Percentiles rank a stretch among this genome's conserved stretches.
These are phyloP conservation scores for Pinus taeda DNA, from an alignment of 75 land plant genomes.

Conservation along the genomic window DNA sequence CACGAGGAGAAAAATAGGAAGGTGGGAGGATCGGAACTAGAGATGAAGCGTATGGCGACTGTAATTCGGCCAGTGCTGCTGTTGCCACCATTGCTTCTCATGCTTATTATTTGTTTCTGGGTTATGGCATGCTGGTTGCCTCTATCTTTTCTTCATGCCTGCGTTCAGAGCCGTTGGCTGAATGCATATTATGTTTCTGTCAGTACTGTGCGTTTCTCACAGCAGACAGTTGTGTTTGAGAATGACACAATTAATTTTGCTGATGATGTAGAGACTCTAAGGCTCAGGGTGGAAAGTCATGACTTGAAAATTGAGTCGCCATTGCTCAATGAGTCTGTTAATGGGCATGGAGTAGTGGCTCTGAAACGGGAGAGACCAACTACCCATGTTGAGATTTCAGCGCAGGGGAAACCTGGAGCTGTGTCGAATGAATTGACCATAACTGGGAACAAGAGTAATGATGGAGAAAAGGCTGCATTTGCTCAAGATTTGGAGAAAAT, in stretches of 20 bases:
- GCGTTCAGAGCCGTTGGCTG: neutral
- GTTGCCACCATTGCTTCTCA: neutral
- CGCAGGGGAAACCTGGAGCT: neutral
- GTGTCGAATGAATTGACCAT: neutral
- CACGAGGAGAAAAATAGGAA: no score
- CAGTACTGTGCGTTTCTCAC: neutral
- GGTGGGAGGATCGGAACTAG: no score
- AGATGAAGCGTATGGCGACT: neutral
- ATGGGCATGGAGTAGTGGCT: no score
- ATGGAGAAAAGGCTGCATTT: neutral
- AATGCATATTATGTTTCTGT: neutral
- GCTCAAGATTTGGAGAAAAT: neutral
- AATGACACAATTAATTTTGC: no score
- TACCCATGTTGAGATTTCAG: no score
- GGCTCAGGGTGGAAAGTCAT: no score
- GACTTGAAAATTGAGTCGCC: no score
- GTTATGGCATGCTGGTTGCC: neutral
- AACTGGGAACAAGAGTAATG: no score
- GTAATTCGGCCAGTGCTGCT: neutral
- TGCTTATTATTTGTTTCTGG: neutral
- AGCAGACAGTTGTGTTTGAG: neutral
- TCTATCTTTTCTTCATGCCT: neutral
- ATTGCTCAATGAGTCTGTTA: no score
- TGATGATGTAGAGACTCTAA: no score
- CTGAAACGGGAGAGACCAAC: no score